These are phyloP conservation scores for Periglandula ipomoeae DNA, from an alignment of 2,329 filamentous ascomycete genomes.

Conservation along the genomic window DNA sequence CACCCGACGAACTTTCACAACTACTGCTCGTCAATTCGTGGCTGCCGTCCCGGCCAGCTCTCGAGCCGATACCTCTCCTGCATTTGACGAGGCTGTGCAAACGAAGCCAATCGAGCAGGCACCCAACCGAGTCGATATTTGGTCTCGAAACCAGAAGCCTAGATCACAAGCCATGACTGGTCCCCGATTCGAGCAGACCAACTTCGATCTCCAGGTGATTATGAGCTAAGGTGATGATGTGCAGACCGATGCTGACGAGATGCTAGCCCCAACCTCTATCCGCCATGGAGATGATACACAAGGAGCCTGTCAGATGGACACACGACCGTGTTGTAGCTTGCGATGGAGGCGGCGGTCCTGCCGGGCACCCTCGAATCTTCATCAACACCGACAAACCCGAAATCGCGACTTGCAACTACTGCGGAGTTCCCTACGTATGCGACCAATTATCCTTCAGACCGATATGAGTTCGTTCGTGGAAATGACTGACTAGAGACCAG, in stretches of 20 bases:
- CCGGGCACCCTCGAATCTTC: conserved; percentile 87
- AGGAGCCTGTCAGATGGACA: conserved; percentile 88
- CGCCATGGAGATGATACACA: conserved; percentile 92
- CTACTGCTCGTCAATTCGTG: conserved; percentile 39
- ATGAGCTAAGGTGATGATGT: conserved; percentile 1
- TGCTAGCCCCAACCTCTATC: conserved; percentile 74
- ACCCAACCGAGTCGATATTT: conserved; percentile 72
- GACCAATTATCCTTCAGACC: not conserved
- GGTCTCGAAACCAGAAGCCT: conserved; percentile 80
- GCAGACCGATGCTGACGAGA: conserved; percentile 12
- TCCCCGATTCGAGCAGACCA: conserved; percentile 93
- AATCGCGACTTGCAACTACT: conserved; percentile 86
- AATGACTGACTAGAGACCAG: conserved; percentile 33
- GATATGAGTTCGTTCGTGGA: not conserved
- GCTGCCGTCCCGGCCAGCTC: conserved; percentile 30
- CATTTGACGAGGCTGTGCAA: conserved; percentile 32
- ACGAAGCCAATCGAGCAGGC: conserved; percentile 59
- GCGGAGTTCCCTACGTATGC: conserved; percentile 84
- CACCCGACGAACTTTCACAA: conserved; percentile 37
- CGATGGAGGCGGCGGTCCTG: conserved; percentile 83
- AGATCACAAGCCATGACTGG: conserved; percentile 81
- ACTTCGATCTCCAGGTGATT: conserved; percentile 81
- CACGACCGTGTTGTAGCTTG: conserved; percentile 75
- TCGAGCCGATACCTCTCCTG: conserved; percentile 29
- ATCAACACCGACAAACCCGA: conserved; percentile 98